Evolutionary conservation across 1,284 basidiomycete genomes (phyloP), one percentile per base, ranked within the genome.

Genomic region (Sporisorium iseilematis-ciliati): DNA sequence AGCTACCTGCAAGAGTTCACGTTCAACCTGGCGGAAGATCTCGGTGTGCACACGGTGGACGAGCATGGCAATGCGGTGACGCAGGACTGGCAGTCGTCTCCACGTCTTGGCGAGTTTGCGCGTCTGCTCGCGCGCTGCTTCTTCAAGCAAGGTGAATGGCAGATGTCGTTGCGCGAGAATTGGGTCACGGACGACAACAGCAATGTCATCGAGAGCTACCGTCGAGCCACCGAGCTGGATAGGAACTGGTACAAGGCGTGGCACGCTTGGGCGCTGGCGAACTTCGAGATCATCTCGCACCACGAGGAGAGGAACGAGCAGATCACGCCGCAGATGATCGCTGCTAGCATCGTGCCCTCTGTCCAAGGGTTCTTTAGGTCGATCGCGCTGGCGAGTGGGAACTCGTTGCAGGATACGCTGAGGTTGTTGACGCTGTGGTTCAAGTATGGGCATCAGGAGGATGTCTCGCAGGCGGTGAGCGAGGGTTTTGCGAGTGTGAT

Each of bases 201-300:
- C 65, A 81, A 85, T 58, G 83, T 85, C n/a, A 84, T 85, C 57
- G 79, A 91, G 73, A 92, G 93, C 29, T 99, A 97, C 86, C 89
- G 90, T 58, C 88, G 92, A 40, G 93, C 97, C 0, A 98, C 96
- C 2, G 92, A 94, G 83, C 93, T 94, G 72, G 97, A 99, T 85
- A 90, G 92, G 7, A 89, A 89, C 43, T 99, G 96, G 96, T 98
- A 98, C 87, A 97, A 98, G 86, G 97, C 96, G 18, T 98, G 96
- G 96, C 96, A 99, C 85, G 95, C 94, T 0, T 99, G 95, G 95
- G 96, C 97, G 7, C 87, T 99, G 65, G 92, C 95, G 12, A 98
- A 98, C 85, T 97, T 97, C 77, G 94, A 98, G 75, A 93, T 98
- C 69, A 92, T 99, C 65, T 78, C 82, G 57, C 80, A 84, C 49